These are phyloP conservation scores for Agapanthus africanus DNA, from an alignment of 106 monocot genomes.

Conservation along the genomic window DNA sequence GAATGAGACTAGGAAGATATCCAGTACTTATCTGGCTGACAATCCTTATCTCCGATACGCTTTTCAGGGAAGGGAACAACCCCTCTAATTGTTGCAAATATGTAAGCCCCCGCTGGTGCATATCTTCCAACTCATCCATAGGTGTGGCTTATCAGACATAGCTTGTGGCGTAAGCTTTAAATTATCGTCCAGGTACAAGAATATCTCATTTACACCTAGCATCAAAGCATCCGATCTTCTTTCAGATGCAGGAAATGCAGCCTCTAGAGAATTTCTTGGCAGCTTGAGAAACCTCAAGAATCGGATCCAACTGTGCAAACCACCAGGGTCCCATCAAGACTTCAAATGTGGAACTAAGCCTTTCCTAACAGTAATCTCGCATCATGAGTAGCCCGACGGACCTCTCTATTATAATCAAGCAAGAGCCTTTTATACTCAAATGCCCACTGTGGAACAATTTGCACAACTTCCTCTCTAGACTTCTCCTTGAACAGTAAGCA, in stretches of 20 bases:
- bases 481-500: constrained; percentile 59
- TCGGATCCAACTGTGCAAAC: constrained; percentile 92
- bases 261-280: constrained; percentile 76
- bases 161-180: constrained; percentile 69
- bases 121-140: constrained; percentile 92
- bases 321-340: constrained; percentile 98
- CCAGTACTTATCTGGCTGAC: too few species aligned
- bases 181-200: constrained; percentile 81
- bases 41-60: too few species aligned
- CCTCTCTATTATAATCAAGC: constrained; percentile 90
- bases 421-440: constrained; percentile 95
- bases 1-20: too few species aligned
- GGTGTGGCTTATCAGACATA: constrained; percentile 80
- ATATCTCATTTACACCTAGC: constrained; percentile 67
- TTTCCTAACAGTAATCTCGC: constrained; percentile 54
- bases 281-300: constrained; percentile 80
- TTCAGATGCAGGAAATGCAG: constrained; percentile 76
- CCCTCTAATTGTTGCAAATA: too few species aligned
- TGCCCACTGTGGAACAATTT: constrained; percentile 86
- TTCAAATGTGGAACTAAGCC: constrained; percentile 93
- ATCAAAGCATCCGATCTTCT: constrained; percentile 87
- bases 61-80: too few species aligned
- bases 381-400: constrained; percentile 86
- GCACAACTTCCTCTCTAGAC: constrained; percentile 55
- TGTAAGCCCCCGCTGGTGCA: constrained; percentile 76